Percentiles rank a stretch among this genome's conserved stretches.
Conservation (phyloP, 1,284 basidiomycete species). For the Apiotrichum porosum region DNA sequence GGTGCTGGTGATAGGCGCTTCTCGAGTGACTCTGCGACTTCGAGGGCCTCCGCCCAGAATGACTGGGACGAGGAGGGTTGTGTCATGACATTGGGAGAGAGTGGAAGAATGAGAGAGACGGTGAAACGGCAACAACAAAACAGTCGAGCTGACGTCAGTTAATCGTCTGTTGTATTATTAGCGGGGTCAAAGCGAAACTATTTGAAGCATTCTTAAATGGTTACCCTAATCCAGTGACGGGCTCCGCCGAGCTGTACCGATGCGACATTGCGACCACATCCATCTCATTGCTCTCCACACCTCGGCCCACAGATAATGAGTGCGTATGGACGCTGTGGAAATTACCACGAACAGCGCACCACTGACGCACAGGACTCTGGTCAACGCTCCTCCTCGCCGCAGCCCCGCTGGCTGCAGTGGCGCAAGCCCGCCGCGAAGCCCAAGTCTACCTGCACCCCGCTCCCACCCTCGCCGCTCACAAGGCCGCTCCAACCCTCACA, state of each 20-base stretch:
- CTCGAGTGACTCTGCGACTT: not conserved
- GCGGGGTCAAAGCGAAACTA: no score
- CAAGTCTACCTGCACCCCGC: slow-evolving; percentile 48
- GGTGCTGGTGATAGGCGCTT: not conserved
- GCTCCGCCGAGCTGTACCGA: no score
- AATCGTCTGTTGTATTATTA: no score
- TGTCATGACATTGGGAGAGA: slow-evolving; percentile 8
- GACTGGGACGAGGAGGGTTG: not conserved
- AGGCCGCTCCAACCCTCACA: slow-evolving; percentile 31
- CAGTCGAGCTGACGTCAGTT: not conserved
- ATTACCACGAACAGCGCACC: no score
- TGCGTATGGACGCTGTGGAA: no score
- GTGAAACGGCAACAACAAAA: not conserved
- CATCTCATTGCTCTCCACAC: no score
- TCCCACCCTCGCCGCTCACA: slow-evolving; percentile 20
- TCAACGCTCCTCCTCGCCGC: not conserved
- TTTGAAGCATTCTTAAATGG: no score
- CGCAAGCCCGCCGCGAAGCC: not conserved
- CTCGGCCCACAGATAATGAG: no score
- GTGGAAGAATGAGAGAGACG: not conserved
- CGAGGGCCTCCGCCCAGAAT: slow-evolving; percentile 13
- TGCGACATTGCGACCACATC: no score
- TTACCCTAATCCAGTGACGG: no score
- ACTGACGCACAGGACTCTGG: not conserved
- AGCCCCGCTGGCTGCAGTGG: not conserved